These are phyloP conservation scores for Casuarina glauca DNA, from an alignment of 306 rosid genomes.

Conservation along the genomic window DNA sequence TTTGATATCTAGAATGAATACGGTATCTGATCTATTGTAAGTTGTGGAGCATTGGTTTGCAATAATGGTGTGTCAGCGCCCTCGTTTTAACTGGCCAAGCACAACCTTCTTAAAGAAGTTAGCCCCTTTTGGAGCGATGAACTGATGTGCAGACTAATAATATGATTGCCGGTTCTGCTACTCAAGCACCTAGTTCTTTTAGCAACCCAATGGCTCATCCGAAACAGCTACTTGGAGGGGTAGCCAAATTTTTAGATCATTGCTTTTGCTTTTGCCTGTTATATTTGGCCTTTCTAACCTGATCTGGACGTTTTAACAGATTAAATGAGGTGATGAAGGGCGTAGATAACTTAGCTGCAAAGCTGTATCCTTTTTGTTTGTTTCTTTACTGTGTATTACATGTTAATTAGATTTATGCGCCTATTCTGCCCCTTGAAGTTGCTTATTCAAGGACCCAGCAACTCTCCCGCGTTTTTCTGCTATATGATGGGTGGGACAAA, in stretches of 20 bases:
- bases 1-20: background rate
- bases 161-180: too few species aligned
- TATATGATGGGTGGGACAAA: too few species aligned
- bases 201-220: background rate
- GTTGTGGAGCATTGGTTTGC: background rate
- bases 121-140: too few species aligned
- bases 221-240: background rate
- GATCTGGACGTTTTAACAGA: conserved; percentile 38
- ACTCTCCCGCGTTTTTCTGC: too few species aligned
- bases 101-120: too few species aligned
- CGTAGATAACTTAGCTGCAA: conserved; percentile 56
- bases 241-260: background rate
- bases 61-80: background rate
- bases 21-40: background rate
- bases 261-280: background rate
- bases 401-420: background rate
- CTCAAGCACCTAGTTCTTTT: too few species aligned
- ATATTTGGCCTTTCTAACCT: conserved; percentile 11
- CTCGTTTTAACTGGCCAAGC: too few species aligned
- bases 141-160: too few species aligned
- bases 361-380: conserved; percentile 60
- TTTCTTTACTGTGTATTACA: conserved; percentile 3
- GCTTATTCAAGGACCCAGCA: too few species aligned
- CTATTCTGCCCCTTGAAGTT: too few species aligned
- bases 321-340: conserved; percentile 89